Base-by-base conservation (phyloP, 2,329 filamentous ascomycete species). In the Davidsoniella eucalypti region DNA sequence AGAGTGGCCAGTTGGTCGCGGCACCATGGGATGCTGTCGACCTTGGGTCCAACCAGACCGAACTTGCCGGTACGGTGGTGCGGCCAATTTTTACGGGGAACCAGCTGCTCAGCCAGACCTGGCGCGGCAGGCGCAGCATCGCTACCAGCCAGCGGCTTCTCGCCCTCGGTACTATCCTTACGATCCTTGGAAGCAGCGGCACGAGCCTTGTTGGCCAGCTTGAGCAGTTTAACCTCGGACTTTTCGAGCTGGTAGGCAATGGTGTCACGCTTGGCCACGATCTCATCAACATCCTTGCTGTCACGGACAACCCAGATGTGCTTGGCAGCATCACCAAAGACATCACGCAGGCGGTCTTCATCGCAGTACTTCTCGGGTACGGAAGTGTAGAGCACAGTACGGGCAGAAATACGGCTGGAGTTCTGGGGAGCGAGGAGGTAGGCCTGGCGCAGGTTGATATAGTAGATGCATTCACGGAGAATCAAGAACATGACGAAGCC, bases 401-500 rank as follows among this genome's bases (percentile, higher is more conserved):
- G 80, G 2, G 88, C 90, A 2, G 90, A 95, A 43, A 95, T 79
- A 52, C 88, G 84, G 59, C 81, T 82, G 49, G 87, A 76, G 62
- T 93, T 93, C 44, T 84, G 71, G 9, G 87, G 87, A 9, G 87
- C 88, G 50, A 93, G 75, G 39, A 93, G 76, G 66, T 93, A 95
- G 0, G 90, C 90, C 66, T 96, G 90, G 55, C 88, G 84, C 47
- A 96, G 67, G 60, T 93, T 94, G 69, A 95, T 83, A 65, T 86
- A 94, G 72, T 82, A 94, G 58, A 96, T 83, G 61, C 78, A 81
- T 64, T 96, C 90, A 52, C 90, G 77, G 51, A 87, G 83, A 55
- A 96, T 78, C 60, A 86, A 81, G 65, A 85, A 92, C 63, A 96
- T 82, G 56, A 96, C 73, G 61, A 96, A 96, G 43, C 76, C 77